Percentiles rank a stretch among this genome's conserved stretches.
phyloP scores from a whole-genome alignment of 345 rosid genomes.

The Combretum micranthum region DNA sequence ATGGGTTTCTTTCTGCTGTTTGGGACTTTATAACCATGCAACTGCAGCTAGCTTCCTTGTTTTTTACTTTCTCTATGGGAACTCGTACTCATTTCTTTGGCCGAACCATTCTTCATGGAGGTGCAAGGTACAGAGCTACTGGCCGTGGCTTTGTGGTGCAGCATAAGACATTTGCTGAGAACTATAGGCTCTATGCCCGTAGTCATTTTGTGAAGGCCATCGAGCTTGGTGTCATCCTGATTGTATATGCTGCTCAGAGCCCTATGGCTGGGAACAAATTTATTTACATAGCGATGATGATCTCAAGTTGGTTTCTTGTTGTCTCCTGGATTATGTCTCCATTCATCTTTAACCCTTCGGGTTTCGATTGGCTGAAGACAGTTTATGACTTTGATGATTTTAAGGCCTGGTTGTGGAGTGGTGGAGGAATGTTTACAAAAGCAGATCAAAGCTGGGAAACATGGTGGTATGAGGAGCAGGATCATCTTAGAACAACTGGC shows the following conservation, averaged over 20 bases:
- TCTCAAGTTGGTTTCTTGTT: slow-evolving; percentile 87
- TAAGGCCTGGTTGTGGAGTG: slow-evolving; percentile 69
- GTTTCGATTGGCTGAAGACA: slow-evolving; percentile 89
- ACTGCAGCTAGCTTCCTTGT: slow-evolving; percentile 69
- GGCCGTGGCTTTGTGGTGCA: slow-evolving; percentile 92
- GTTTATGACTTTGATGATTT: slow-evolving; percentile 81
- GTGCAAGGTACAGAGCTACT: slow-evolving; percentile 86
- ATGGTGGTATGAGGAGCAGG: slow-evolving; percentile 93
- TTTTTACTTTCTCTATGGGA: slow-evolving; percentile 85
- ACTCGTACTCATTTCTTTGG: slow-evolving; percentile 81
- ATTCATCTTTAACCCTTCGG: slow-evolving; percentile 81
- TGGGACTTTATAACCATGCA: slow-evolving; percentile 90
- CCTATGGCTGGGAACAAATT: slow-evolving; percentile 43
- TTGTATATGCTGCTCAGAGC: slow-evolving; percentile 68
- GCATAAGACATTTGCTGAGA: slow-evolving; percentile 77
- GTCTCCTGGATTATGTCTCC: slow-evolving; percentile 88
- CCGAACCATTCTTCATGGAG: slow-evolving; percentile 88
- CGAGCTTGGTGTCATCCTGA: slow-evolving; percentile 75
- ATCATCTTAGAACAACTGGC: slow-evolving; percentile 72
- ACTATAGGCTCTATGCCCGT: slow-evolving; percentile 72
- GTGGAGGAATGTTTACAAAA: slow-evolving; percentile 47
- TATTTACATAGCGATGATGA: slow-evolving; percentile 62
- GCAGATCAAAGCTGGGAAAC: slow-evolving; percentile 87
- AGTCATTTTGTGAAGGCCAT: slow-evolving; percentile 89
- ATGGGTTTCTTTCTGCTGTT: slow-evolving; percentile 72